A percentile compares a stretch with the other conserved stretches of the same genome.
phyloP scores from a whole-genome alignment of 2,329 filamentous ascomycete genomes.

The Neurospora crassa region DNA sequence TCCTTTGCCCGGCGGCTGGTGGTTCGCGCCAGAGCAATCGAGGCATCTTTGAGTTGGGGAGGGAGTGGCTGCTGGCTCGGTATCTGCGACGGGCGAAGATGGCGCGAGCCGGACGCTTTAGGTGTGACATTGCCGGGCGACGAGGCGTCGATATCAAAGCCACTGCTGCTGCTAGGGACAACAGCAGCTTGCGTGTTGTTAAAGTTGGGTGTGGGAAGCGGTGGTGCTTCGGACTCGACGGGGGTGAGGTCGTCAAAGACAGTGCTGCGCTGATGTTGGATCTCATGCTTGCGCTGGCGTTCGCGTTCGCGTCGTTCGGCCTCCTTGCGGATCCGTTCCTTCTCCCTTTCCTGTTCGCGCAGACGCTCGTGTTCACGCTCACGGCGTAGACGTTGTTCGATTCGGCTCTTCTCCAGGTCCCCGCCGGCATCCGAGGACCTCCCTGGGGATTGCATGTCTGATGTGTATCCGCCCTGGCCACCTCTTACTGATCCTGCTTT shows the following conservation, averaged over 20 bases:
- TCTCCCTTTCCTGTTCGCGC: slow-evolving; percentile 11
- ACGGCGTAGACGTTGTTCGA: slow-evolving; percentile 16
- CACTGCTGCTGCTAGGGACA: slow-evolving; percentile 16
- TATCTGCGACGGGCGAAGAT: background rate
- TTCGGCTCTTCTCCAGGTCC: slow-evolving; percentile 15
- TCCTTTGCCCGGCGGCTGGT: slow-evolving; percentile 2
- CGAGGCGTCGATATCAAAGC: background rate
- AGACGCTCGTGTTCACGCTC: slow-evolving; percentile 15
- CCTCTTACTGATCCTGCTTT: slow-evolving; percentile 14
- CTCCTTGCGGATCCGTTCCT: slow-evolving; percentile 2
- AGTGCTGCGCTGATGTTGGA: slow-evolving; percentile 19
- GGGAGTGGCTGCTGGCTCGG: background rate
- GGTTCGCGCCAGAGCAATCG: slow-evolving; percentile 8
- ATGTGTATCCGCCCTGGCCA: slow-evolving; percentile 8
- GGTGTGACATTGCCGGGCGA: background rate
- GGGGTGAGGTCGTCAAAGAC: slow-evolving; percentile 20
- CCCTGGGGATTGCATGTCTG: slow-evolving; percentile 10
- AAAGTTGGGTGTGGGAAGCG: slow-evolving; percentile 11
- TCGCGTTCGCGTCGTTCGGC: slow-evolving; percentile 6
- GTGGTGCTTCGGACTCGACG: slow-evolving; percentile 10
- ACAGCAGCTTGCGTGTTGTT: slow-evolving; percentile 20
- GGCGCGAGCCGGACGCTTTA: background rate
- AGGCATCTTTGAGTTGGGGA: slow-evolving; percentile 9
- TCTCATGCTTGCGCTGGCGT: slow-evolving; percentile 15
- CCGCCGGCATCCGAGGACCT: slow-evolving; percentile 16